These are phyloP conservation scores for Saussurea involucrata DNA, from an alignment of 129 eudicot species.

Conservation along the genomic window DNA sequence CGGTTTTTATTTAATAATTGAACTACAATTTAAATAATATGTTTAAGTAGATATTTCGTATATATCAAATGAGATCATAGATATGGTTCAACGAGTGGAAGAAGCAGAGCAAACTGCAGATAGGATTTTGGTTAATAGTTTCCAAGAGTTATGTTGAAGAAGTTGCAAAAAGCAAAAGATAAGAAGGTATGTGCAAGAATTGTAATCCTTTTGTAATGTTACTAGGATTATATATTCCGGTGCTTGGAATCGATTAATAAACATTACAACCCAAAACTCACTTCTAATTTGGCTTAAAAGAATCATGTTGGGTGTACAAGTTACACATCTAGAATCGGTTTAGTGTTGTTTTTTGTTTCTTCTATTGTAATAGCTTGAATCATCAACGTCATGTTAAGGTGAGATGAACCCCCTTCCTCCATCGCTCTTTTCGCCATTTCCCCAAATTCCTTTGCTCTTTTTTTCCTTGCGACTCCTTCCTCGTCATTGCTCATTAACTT, in stretches of 20 bases:
- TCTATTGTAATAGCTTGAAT: slow-evolving; percentile 26
- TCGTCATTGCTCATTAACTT: slow-evolving; percentile 33
- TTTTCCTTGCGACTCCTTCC: slow-evolving; percentile 33
- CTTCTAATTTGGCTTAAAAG: no score
- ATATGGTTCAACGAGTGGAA: slow-evolving; percentile 18
- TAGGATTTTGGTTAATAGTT: slow-evolving; percentile 62
- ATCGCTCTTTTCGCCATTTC: slow-evolving; percentile 49
- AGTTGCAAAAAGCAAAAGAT: slow-evolving; percentile 26
- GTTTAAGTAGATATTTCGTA: no score
- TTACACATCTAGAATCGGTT: background rate
- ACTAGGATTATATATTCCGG: no score
- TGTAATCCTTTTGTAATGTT: no score
- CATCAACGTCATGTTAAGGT: slow-evolving; percentile 20
- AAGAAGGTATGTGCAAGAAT: slow-evolving; percentile 18
- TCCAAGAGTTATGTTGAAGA: slow-evolving; percentile 48
- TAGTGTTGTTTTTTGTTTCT: background rate
- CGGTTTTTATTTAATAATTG: no score
- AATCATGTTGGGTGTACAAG: background rate
- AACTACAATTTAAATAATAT: no score
- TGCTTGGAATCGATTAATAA: no score
- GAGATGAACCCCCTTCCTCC: no score
- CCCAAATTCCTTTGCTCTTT: slow-evolving; percentile 39
- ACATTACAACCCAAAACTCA: no score
- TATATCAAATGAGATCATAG: slow-evolving; percentile 20
- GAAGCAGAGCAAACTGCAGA: slow-evolving; percentile 23